These are phyloP conservation scores for Zizania palustris DNA, from an alignment of 202 grass and related monocot species.

Conservation along the genomic window DNA sequence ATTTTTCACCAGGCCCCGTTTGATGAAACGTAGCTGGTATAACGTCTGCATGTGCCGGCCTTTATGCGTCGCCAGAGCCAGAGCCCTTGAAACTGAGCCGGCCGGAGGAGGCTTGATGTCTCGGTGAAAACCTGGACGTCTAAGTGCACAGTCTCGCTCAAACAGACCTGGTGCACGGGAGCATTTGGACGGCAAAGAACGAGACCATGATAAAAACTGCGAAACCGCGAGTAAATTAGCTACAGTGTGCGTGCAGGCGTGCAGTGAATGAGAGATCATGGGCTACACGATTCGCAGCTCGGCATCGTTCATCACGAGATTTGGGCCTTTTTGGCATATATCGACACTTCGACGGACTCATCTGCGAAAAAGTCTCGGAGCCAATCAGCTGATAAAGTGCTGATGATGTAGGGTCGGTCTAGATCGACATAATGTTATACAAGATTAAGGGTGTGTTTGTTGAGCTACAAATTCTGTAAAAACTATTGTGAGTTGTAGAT, in stretches of 20 bases:
- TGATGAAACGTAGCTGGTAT: background rate
- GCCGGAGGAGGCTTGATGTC: background rate
- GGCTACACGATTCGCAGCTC: background rate
- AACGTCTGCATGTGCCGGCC: conserved; percentile 25
- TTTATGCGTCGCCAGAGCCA: conserved; percentile 29
- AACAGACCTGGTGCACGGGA: no score
- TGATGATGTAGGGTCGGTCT: no score
- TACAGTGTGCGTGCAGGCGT: background rate
- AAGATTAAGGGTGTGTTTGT: no score
- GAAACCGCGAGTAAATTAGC: background rate
- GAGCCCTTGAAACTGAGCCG: conserved; percentile 2
- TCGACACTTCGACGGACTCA: no score
- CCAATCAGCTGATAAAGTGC: no score
- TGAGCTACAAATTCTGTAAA: no score
- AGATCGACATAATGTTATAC: no score
- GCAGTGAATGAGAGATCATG: conserved; percentile 1
- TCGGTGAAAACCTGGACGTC: background rate
- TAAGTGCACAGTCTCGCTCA: background rate
- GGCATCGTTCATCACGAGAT: background rate
- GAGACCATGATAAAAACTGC: background rate
- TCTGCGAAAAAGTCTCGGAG: no score
- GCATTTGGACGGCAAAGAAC: background rate
- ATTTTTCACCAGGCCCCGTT: no score
- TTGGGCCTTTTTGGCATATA: no score
- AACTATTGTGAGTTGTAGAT: no score